Conservation (phyloP, 805 yeast species). For the Pichia nanzhaoensis region DNA sequence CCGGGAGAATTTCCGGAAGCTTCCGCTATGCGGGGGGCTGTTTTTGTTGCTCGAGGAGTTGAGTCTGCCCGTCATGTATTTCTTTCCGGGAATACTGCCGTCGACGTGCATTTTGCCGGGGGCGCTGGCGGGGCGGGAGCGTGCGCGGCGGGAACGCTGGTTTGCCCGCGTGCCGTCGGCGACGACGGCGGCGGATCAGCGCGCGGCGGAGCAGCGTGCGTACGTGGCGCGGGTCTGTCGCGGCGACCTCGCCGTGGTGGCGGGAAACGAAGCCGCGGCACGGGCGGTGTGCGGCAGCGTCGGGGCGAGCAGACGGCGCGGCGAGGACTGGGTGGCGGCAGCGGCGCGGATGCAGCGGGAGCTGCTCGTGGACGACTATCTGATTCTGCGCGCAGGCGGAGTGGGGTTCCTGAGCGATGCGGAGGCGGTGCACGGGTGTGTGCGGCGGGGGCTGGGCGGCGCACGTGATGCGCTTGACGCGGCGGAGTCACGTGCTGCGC, state of each 20-base stretch:
- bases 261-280: not conserved
- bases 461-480: slow-evolving; percentile 32
- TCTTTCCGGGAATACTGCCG: slow-evolving; percentile 53
- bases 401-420: slow-evolving; percentile 40
- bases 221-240: not conserved
- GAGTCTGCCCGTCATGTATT: slow-evolving; percentile 46
- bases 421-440: slow-evolving; percentile 48
- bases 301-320: slow-evolving; percentile 1
- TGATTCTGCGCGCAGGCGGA: slow-evolving; percentile 36
- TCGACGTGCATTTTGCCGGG: slow-evolving; percentile 53
- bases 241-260: no score
- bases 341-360: not conserved
- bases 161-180: not conserved
- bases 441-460: not conserved
- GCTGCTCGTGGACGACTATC: slow-evolving; percentile 43
- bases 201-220: not conserved
- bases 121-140: slow-evolving; percentile 3
- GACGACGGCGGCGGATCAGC: no score
- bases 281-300: not conserved
- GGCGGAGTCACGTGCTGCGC: no score
- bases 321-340: not conserved
- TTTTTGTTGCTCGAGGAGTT: slow-evolving; percentile 50
- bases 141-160: not conserved
- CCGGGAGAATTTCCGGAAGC: slow-evolving; percentile 40
- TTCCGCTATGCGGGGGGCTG: slow-evolving; percentile 53